Evolutionary conservation across 2,329 filamentous ascomycete species (phyloP).

Genomic region (Arthrinium puccinioides): DNA sequence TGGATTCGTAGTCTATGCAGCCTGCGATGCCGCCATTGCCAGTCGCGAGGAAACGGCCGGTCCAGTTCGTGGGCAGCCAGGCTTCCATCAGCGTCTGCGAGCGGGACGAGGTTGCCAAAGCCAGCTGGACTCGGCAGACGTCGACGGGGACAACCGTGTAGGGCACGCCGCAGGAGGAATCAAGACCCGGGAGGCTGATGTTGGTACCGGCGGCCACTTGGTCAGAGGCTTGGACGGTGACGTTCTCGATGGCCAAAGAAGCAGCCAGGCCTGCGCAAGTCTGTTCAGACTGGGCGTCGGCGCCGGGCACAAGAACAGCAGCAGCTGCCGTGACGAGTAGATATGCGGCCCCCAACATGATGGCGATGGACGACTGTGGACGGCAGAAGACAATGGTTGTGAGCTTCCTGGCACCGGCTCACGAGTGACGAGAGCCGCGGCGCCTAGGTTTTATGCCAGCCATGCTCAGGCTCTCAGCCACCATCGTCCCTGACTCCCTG

Average conservation of each 20-base stretch:
- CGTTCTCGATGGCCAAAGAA: slow-evolving; percentile 22
- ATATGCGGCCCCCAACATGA: slow-evolving; percentile 1
- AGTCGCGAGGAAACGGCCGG: slow-evolving; percentile 2
- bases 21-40: slow-evolving; percentile 2
- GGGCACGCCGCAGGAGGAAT: slow-evolving; percentile 22
- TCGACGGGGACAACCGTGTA: slow-evolving; percentile 10
- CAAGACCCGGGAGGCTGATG: slow-evolving; percentile 26
- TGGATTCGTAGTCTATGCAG: slow-evolving; percentile 1
- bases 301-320: not conserved
- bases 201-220: slow-evolving; percentile 31
- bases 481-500: no score
- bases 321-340: not conserved
- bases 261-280: slow-evolving; percentile 18
- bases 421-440: no score
- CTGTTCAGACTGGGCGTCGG: not conserved
- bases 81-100: slow-evolving; percentile 2
- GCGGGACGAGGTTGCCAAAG: slow-evolving; percentile 1
- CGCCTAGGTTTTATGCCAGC: no score
- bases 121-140: slow-evolving; percentile 17
- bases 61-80: slow-evolving; percentile 2
- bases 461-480: no score
- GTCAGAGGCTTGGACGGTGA: slow-evolving; percentile 26
- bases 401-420: no score
- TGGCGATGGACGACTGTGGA: not conserved
- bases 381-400: not conserved